Conservation (phyloP, 768 basidiomycete genomes). For the Suillus spraguei region DNA sequence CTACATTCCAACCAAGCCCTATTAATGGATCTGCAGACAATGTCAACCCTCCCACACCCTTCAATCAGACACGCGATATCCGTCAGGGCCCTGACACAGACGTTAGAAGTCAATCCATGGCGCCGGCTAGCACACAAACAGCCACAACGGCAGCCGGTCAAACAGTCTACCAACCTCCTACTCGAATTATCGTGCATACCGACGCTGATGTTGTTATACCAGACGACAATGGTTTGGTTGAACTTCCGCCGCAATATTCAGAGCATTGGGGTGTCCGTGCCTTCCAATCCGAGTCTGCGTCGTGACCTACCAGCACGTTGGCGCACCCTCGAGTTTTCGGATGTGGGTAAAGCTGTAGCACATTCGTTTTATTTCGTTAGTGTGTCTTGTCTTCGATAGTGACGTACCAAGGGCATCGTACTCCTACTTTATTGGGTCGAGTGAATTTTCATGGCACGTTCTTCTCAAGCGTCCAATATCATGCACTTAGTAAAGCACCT, state of each 20-base stretch:
- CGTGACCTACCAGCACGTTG: neutral
- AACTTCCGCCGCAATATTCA: slow-evolving; percentile 74
- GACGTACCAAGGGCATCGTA: neutral
- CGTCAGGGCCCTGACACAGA: too few relatives aligned
- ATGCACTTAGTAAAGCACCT: neutral
- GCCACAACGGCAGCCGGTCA: too few relatives aligned
- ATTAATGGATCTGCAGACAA: too few relatives aligned
- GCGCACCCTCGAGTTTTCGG: neutral
- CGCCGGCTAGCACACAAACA: too few relatives aligned
- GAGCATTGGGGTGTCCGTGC: slow-evolving; percentile 42
- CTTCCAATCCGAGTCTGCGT: neutral
- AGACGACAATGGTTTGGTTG: slow-evolving; percentile 57
- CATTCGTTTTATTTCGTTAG: neutral
- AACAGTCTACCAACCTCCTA: slow-evolving; percentile 36
- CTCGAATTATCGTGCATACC: slow-evolving; percentile 69
- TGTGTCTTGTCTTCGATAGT: neutral
- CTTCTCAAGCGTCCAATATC: neutral
- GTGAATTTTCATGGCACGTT: neutral
- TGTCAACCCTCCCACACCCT: too few relatives aligned
- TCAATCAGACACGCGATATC: too few relatives aligned
- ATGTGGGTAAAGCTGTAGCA: neutral
- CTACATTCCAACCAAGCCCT: too few relatives aligned
- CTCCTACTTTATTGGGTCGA: neutral
- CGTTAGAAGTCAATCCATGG: too few relatives aligned
- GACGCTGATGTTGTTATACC: slow-evolving; percentile 61